Conservation (phyloP, 768 basidiomycete genomes). For the Rhodotorula kratochvilovae region DNA sequence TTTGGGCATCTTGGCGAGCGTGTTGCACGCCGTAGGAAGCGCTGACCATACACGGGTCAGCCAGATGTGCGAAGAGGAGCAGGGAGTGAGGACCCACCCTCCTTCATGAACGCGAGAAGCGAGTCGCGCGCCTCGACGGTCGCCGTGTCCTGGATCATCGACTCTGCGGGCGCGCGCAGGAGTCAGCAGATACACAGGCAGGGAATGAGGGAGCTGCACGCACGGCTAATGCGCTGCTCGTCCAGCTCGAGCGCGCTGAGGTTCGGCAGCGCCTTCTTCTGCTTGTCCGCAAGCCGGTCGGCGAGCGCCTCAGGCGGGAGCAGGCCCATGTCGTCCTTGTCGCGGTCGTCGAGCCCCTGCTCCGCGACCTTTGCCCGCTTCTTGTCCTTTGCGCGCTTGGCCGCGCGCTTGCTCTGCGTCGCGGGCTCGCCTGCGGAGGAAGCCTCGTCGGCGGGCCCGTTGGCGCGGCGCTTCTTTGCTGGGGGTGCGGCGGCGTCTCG, state of each 20-base stretch:
- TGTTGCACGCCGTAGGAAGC: conserved; percentile 62
- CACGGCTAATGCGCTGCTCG: conserved; percentile 74
- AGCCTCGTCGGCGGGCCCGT: conserved; percentile 39
- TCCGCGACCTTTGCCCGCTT: conserved; percentile 61
- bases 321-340: conserved; percentile 52
- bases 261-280: conserved; percentile 64
- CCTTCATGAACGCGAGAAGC: conserved; percentile 68
- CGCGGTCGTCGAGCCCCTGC: conserved; percentile 49
- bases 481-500: conserved; percentile 47
- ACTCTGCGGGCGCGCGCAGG: conserved; percentile 55
- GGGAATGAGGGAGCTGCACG: conserved; percentile 39
- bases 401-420: conserved; percentile 63
- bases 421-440: conserved; percentile 45
- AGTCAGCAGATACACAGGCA: not conserved
- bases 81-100: conserved; percentile 55
- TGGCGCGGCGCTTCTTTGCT: conserved; percentile 44
- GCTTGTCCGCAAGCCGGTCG: conserved; percentile 62
- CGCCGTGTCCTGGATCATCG: conserved; percentile 69
- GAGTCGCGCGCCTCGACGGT: conserved; percentile 66
- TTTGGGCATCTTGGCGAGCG: conserved; percentile 71
- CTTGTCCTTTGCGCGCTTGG: conserved; percentile 47
- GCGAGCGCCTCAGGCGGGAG: conserved; percentile 60
- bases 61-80: not conserved
- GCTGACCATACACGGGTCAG: conserved; percentile 51
- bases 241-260: conserved; percentile 72